These are phyloP conservation scores for Saccharomycopsis sp. DNA, from an alignment of 805 yeast species.

Conservation along the genomic window DNA sequence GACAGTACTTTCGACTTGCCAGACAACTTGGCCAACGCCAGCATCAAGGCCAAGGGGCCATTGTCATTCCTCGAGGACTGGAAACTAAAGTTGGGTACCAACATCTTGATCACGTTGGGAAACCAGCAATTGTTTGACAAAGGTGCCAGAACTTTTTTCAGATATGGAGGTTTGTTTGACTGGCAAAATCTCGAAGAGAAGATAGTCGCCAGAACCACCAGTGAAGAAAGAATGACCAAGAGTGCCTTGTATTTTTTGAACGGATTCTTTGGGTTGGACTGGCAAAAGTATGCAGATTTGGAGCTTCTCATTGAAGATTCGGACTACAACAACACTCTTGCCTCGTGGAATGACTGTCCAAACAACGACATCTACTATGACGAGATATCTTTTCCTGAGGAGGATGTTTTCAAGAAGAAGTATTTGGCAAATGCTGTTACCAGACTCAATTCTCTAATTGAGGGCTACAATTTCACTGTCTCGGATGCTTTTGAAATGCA, in stretches of 20 bases:
- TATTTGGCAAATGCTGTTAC: slow-evolving; percentile 48
- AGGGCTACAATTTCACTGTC: slow-evolving; percentile 45
- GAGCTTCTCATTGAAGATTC: slow-evolving; percentile 21
- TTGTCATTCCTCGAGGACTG: slow-evolving; percentile 46
- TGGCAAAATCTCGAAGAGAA: slow-evolving; percentile 10
- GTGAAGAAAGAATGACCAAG: slow-evolving; percentile 41
- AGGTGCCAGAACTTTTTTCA: slow-evolving; percentile 21
- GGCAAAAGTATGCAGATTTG: slow-evolving; percentile 22
- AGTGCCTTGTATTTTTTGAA: slow-evolving; percentile 41
- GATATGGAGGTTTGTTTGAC: slow-evolving; percentile 22
- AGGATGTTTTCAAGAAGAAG: slow-evolving; percentile 1
- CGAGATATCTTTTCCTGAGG: not conserved
- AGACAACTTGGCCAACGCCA: slow-evolving; percentile 33
- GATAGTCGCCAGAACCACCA: slow-evolving; percentile 29
- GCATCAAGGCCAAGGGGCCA: slow-evolving; percentile 37
- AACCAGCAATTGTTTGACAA: slow-evolving; percentile 24
- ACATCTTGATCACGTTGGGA: slow-evolving; percentile 21
- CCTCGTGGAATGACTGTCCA: slow-evolving; percentile 14
- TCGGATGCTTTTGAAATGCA: slow-evolving; percentile 49
- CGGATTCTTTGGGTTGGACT: slow-evolving; percentile 39
- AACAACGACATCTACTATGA: slow-evolving; percentile 11
- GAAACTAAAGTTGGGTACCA: slow-evolving; percentile 17
- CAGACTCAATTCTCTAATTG: slow-evolving; percentile 49
- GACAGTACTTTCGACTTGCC: slow-evolving; percentile 27
- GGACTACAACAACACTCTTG: slow-evolving; percentile 22